Evolutionary conservation across 164 flowering plant species (phyloP), one percentile per base, ranked within the genome.

Genomic region (Berberis thunbergii): DNA sequence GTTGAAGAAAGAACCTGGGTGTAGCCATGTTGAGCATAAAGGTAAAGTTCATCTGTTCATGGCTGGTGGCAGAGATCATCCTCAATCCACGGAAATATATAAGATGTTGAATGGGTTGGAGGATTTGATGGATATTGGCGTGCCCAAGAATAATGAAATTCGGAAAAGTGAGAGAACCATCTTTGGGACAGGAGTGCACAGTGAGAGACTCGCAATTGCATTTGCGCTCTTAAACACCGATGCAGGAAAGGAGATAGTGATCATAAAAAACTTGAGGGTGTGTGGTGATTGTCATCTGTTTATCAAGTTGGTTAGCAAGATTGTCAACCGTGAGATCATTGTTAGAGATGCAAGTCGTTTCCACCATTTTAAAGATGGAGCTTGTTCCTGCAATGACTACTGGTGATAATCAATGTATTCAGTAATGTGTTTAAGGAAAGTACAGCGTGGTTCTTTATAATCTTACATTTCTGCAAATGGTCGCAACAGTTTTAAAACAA

Each of bases 1-100:
- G 10, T 45, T 65, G 65, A 70, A 57, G 69, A 70, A 59, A 62
- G 73, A 66, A 49, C 66, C 57, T 44, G 66, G 66, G 59, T 52
- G 54, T 52, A 52, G 54, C 11, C n/a, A 52, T 52, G 54, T 52
- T 52, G 54, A 52, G 54, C 54, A 52, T 26, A 60, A 45, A 39
- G 39, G 13, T 46, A 45, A 60, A 45, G 44, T 45, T 41, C 41
- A 11, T 45, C 5, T 45, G 12, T 59, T 52, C 4, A 10, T 52
- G 10, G 54, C n/a, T 52, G 54, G 54, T 1, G 54, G n/a, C 11
- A 52, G 54, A 52, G 13, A 12, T 11, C 54, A 52, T 11, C 54
- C 8, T 11, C 54, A 52, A 11, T 4, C 54, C 11, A 52, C 12
- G 3, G 54, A 52, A 4, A 52, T 52, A 52, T 52, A 52, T 26